Base-by-base conservation (phyloP, 176 grass and related monocot species). In the Carex littledalei region DNA sequence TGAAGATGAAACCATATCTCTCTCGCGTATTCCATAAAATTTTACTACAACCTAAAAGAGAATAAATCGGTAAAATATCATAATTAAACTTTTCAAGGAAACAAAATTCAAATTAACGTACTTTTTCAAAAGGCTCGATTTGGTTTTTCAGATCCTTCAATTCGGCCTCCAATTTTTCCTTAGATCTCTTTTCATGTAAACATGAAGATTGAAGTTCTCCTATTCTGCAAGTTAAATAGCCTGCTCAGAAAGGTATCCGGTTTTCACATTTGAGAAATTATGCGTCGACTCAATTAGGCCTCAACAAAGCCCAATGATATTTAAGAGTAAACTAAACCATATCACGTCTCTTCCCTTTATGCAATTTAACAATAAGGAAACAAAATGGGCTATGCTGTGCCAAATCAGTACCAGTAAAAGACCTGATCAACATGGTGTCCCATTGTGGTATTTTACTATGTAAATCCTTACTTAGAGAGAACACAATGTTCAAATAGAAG, bases 21-120 rank as follows among this genome's bases (percentile, higher is more conserved):
- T 89, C 45, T 83, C 87, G 63, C 92, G 89, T 68, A 94, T 84
- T 63, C 91, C 93, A 81, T 90, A 98, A 85, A 98, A 98, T 67
- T 93, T 98, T 73, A 47, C 82, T 72, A 93, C 79, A 81, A 98
- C 91, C 95, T 98, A 87, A 83, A 91, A 88, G 87, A 82, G 14
- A 66, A 78, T 5, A 34, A 78, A 15, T 57, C 5, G 54, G 39
- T 3, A 29, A 64, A 66, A 83, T 43, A 63, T 68, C 1, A 69
- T 18, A 54, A 67, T 54, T 53, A 52, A 54, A 2, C 5, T 52
- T 67, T 53, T 68, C 59, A 26, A 52, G 13, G 67, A 53, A 77
- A 83, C 39, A 86, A 62, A 53, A 45, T 32, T 58, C 21, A 85
- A 56, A 73, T 87, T 50, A 53, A 69, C 87, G 18, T 94, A 98